A percentile compares a stretch with the other conserved stretches of the same genome.
Conservation (phyloP, 257 asterid species). For the Forsythia suspensa region DNA sequence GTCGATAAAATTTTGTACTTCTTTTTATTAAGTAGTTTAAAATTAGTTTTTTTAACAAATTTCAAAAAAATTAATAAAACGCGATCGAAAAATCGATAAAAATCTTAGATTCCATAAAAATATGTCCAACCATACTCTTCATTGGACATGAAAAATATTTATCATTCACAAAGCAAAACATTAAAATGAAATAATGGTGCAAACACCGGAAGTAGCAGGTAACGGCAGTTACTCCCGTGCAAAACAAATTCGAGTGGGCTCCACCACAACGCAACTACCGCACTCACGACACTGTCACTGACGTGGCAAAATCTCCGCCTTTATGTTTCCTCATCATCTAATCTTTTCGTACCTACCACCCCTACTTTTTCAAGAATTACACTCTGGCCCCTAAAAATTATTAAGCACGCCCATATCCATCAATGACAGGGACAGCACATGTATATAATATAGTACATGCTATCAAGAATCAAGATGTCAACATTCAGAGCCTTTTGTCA, state of each 20-base stretch:
- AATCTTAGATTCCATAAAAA: too few species aligned
- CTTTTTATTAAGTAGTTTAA: too few species aligned
- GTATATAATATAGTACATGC: slow-evolving; percentile 7
- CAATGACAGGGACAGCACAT: slow-evolving; percentile 45
- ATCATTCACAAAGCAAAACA: too few species aligned
- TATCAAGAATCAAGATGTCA: slow-evolving; percentile 10
- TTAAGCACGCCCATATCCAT: slow-evolving; percentile 18
- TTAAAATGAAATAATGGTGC: not conserved
- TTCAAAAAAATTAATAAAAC: too few species aligned
- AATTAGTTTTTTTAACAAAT: too few species aligned
- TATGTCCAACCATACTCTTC: too few species aligned
- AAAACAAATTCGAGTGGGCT: slow-evolving; percentile 30
- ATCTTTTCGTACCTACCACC: slow-evolving; percentile 16
- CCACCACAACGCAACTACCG: slow-evolving; percentile 68
- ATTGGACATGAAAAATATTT: too few species aligned
- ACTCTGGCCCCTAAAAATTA: slow-evolving; percentile 26
- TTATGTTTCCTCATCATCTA: slow-evolving; percentile 4
- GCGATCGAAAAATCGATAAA: too few species aligned
- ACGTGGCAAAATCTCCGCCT: slow-evolving; percentile 43
- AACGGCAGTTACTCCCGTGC: slow-evolving; percentile 29
- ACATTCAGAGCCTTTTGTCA: slow-evolving; percentile 17
- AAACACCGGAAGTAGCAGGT: slow-evolving; percentile 3
- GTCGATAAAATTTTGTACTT: too few species aligned
- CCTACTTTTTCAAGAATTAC: slow-evolving; percentile 32
- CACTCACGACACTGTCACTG: slow-evolving; percentile 13